phyloP scores from a whole-genome alignment of 495 filamentous ascomycete genomes.

The Parathielavia hyrcaniae region DNA sequence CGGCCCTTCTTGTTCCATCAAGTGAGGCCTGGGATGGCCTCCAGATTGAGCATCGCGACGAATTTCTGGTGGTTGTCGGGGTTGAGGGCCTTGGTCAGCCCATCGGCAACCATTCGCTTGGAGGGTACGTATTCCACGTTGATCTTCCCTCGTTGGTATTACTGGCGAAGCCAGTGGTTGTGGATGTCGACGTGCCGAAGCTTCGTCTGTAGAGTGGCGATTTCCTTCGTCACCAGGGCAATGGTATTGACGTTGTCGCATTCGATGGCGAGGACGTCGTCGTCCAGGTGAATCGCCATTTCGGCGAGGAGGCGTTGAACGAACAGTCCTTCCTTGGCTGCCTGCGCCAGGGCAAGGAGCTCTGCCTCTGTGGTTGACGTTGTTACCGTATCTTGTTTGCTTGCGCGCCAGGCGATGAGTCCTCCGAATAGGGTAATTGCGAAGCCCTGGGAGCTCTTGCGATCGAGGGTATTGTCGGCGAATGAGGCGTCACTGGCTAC shows the following conservation, averaged over 20 bases:
- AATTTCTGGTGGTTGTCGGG: too few species aligned
- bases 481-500: neutral
- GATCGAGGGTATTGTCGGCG: neutral
- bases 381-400: slow-evolving; percentile 25
- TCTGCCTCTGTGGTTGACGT: slow-evolving; percentile 23
- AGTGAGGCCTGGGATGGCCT: too few species aligned
- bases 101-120: neutral
- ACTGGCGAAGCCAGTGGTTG: neutral
- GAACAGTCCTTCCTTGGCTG: slow-evolving; percentile 22
- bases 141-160: neutral
- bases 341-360: slow-evolving; percentile 19
- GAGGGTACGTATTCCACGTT: neutral
- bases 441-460: slow-evolving; percentile 15
- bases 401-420: slow-evolving; percentile 24
- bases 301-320: slow-evolving; percentile 6
- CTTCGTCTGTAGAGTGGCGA: slow-evolving; percentile 19
- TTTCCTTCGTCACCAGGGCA: slow-evolving; percentile 14
- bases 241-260: slow-evolving; percentile 23
- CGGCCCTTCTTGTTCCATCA: too few species aligned
- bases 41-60: too few species aligned
- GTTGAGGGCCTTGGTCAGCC: neutral
- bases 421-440: slow-evolving; percentile 24
- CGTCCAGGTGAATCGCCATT: slow-evolving; percentile 9
- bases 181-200: slow-evolving; percentile 18
- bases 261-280: slow-evolving; percentile 10